phyloP scores from a whole-genome alignment of 75 land plant genomes.

The Sequoiadendron giganteum region DNA sequence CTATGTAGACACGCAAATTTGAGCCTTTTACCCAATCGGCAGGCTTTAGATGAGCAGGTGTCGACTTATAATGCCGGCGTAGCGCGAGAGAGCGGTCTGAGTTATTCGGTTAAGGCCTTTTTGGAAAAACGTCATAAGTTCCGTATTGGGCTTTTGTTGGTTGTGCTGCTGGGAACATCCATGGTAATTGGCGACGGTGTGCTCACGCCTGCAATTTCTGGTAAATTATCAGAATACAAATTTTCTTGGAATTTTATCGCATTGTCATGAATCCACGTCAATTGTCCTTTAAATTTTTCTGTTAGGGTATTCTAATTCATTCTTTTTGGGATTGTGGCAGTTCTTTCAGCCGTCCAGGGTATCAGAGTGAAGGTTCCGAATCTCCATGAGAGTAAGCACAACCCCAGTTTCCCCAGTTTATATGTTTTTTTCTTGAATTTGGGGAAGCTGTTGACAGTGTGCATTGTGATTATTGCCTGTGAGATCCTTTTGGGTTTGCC shows the following conservation, averaged over 20 bases:
- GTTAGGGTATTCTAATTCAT: not conserved
- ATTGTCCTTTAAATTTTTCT: not conserved
- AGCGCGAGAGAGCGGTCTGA: conserved; percentile 14
- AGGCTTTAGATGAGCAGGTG: conserved; percentile 29
- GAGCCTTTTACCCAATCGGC: conserved; percentile 28
- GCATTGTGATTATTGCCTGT: no score
- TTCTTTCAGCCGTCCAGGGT: conserved; percentile 55
- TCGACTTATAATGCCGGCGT: conserved; percentile 22
- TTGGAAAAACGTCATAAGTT: conserved; percentile 44
- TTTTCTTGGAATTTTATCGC: not conserved
- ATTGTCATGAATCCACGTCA: not conserved
- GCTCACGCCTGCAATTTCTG: conserved; percentile 70
- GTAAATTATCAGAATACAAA: conserved; percentile 23
- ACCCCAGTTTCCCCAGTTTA: not conserved
- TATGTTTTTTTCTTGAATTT: no score
- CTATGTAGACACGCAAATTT: conserved; percentile 50
- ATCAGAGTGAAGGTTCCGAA: conserved; percentile 32
- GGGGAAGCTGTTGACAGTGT: no score
- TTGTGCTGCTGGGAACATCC: conserved; percentile 61
- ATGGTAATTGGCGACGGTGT: conserved; percentile 79
- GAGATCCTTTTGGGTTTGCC: no score
- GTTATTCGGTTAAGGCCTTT: conserved; percentile 20
- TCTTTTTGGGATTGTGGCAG: conserved; percentile 21
- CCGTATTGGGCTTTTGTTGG: conserved; percentile 29
- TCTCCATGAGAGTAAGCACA: conserved; percentile 37